Evolutionary conservation across 2,329 filamentous ascomycete genomes (phyloP).

Genomic region (Cladophialophora yegresii): DNA sequence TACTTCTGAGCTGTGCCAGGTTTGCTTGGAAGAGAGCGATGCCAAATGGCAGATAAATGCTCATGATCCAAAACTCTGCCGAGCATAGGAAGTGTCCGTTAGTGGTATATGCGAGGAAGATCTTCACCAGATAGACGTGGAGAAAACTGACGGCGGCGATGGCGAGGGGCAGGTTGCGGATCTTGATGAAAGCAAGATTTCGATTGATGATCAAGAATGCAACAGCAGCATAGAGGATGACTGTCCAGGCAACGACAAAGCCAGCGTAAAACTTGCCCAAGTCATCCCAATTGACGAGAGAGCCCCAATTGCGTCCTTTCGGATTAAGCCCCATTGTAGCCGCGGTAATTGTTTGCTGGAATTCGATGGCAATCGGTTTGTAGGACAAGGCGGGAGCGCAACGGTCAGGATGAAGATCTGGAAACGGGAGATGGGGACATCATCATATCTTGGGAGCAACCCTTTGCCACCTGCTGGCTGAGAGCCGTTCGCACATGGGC

Average conservation of each 20-base stretch:
- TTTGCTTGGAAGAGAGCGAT: slow-evolving; percentile 64
- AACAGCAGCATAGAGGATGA: slow-evolving; percentile 13
- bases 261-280: slow-evolving; percentile 7
- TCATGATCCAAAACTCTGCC: slow-evolving; percentile 65
- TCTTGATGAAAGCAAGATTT: slow-evolving; percentile 35
- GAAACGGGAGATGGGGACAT: neutral
- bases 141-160: slow-evolving; percentile 36
- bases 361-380: neutral
- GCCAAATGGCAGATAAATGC: slow-evolving; percentile 61
- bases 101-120: slow-evolving; percentile 37
- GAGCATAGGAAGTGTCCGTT: slow-evolving; percentile 47
- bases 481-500: neutral
- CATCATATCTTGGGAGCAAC: neutral
- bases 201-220: slow-evolving; percentile 22
- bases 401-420: neutral
- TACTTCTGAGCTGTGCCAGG: slow-evolving; percentile 56
- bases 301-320: slow-evolving; percentile 6
- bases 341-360: neutral
- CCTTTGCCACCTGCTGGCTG: too few relatives aligned
- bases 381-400: neutral
- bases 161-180: slow-evolving; percentile 37
- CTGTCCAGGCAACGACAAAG: slow-evolving; percentile 21
- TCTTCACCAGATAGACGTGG: slow-evolving; percentile 38
- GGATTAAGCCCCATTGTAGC: slow-evolving; percentile 5
- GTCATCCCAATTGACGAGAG: slow-evolving; percentile 12